Conservation (phyloP, 768 basidiomycete genomes). For the Tulasnella sp. region DNA sequence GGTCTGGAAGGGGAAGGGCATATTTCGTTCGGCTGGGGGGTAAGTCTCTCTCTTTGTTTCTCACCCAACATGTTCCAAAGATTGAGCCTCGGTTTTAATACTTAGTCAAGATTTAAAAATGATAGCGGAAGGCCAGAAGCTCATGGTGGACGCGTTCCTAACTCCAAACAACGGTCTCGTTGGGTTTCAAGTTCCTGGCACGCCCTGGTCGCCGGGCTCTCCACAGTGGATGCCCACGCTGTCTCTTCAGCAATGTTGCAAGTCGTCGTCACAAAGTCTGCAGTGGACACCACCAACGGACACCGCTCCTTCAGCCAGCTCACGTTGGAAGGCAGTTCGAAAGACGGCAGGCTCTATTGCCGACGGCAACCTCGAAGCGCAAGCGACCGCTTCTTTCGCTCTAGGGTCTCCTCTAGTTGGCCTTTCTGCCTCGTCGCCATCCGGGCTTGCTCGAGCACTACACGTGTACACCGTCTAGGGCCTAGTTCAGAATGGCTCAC, state of each 20-base stretch:
- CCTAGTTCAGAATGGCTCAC: constrained; percentile 26
- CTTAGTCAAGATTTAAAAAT: constrained; percentile 78
- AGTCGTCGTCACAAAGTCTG: neutral
- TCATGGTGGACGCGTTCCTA: constrained; percentile 23
- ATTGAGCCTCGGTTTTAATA: constrained; percentile 76
- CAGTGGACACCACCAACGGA: neutral
- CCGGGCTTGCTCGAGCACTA: constrained; percentile 17
- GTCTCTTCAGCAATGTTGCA: neutral
- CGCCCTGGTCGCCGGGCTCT: neutral
- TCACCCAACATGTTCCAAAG: constrained; percentile 17
- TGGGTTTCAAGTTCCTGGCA: constrained; percentile 21
- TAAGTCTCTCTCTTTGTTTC: constrained; percentile 23
- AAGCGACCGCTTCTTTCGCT: constrained; percentile 20
- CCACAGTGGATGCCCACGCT: neutral
- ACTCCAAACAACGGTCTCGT: constrained; percentile 11
- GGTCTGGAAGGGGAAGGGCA: constrained; percentile 30
- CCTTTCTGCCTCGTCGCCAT: constrained; percentile 23
- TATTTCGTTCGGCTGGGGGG: constrained; percentile 26
- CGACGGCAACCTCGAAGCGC: neutral
- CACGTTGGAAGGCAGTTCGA: constrained; percentile 8
- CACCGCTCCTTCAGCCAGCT: neutral
- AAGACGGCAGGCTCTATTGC: constrained; percentile 19
- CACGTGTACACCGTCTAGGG: neutral
- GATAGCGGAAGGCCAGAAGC: constrained; percentile 65
- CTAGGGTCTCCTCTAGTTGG: constrained; percentile 14